These are phyloP conservation scores for Fusarium odoratissimum DNA, from an alignment of 2,329 filamentous ascomycete genomes.

Conservation along the genomic window DNA sequence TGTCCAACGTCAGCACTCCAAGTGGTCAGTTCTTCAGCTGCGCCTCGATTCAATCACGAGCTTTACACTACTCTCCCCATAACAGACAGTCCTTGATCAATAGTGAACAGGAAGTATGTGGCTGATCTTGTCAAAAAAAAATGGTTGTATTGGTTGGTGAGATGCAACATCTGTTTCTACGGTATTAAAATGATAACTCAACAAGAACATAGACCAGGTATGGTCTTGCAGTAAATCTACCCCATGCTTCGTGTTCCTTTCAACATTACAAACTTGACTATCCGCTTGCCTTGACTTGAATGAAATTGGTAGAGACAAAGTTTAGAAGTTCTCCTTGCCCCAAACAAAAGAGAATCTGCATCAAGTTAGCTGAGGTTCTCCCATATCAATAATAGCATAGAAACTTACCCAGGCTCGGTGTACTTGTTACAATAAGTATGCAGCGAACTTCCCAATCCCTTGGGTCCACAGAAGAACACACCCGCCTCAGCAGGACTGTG, in stretches of 20 bases:
- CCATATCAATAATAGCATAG: not conserved
- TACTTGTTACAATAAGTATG: conserved; percentile 92
- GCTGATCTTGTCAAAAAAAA: not conserved
- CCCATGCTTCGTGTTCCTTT: conserved; percentile 5
- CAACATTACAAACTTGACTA: conserved; percentile 28
- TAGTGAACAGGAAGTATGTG: not conserved
- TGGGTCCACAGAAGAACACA: conserved; percentile 89
- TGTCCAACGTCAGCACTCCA: conserved; percentile 24
- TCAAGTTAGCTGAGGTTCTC: conserved; percentile 43
- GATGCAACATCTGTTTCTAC: conserved; percentile 27
- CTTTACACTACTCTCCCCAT: not conserved
- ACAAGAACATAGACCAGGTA: conserved; percentile 12
- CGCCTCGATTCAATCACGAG: conserved; percentile 2
- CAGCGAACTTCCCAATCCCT: conserved; percentile 78
- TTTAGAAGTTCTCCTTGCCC: conserved; percentile 72
- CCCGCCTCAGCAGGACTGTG: conserved; percentile 78
- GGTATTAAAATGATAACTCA: conserved; percentile 37
- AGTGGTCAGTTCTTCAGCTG: conserved; percentile 5
- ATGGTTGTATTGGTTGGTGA: conserved; percentile 14
- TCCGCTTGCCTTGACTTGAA: conserved; percentile 1
- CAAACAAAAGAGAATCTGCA: conserved; percentile 72
- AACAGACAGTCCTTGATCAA: not conserved
- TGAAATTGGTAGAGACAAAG: not conserved
- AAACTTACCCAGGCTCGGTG: conserved; percentile 78
- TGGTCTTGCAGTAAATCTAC: conserved; percentile 21